Percentiles rank a stretch among this genome's conserved stretches.
These are phyloP conservation scores for Aristolochia fimbriata DNA, from an alignment of 164 flowering plant species.

Conservation along the genomic window DNA sequence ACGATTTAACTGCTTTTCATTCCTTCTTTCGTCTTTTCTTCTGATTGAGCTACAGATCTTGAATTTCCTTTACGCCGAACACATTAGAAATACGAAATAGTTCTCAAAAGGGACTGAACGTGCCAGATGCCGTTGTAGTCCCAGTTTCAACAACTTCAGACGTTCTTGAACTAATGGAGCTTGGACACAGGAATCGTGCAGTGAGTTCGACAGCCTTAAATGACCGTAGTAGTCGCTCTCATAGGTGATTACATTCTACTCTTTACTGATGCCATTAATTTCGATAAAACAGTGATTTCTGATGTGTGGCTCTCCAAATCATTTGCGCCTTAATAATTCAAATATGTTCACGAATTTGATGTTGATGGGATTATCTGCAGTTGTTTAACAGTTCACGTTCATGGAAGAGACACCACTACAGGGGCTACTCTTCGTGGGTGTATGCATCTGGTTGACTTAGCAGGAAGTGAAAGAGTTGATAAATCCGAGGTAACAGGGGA, in stretches of 20 bases:
- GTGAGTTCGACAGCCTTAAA: slow-evolving; percentile 96
- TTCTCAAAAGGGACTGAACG: slow-evolving; percentile 83
- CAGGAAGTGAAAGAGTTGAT: slow-evolving; percentile 81
- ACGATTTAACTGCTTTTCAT: not conserved
- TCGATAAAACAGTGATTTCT: not conserved
- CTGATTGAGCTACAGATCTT: not conserved
- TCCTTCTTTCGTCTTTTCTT: not conserved
- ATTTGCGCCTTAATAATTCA: too few relatives aligned
- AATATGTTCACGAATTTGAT: not conserved
- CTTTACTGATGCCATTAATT: not conserved
- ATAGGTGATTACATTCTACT: slow-evolving; percentile 38
- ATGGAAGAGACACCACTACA: slow-evolving; percentile 59
- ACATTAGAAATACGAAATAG: slow-evolving; percentile 95
- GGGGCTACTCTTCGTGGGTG: slow-evolving; percentile 56
- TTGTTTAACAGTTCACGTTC: slow-evolving; percentile 78
- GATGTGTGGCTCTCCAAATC: too few relatives aligned
- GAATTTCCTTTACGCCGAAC: slow-evolving; percentile 38
- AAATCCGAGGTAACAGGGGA: slow-evolving; percentile 72
- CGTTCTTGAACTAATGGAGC: slow-evolving; percentile 80
- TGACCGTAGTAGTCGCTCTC: slow-evolving; percentile 99
- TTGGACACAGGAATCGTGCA: slow-evolving; percentile 90
- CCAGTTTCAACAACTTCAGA: slow-evolving; percentile 82
- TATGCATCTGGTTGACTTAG: slow-evolving; percentile 82
- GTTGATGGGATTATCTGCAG: slow-evolving; percentile 25
- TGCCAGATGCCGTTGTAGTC: slow-evolving; percentile 91